Evolutionary conservation across 345 rosid species (phyloP), one percentile per base, ranked within the genome.

Genomic region (Syzygium aqueum): DNA sequence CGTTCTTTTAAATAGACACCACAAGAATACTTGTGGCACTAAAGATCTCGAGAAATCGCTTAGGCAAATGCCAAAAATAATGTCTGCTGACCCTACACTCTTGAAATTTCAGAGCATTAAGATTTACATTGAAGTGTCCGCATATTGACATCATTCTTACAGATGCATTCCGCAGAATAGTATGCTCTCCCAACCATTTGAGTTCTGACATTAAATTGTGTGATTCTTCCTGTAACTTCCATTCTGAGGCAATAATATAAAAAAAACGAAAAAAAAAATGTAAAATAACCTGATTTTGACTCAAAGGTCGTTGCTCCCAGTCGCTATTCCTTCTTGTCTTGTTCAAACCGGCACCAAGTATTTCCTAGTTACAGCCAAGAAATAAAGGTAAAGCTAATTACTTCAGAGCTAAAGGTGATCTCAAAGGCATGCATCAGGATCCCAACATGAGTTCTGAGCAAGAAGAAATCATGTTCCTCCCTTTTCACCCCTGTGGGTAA

Each of bases 241-340:
- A 7, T 16, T 30, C 78, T 30, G 23, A 67, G 78, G 80, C 43
- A 67, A 33, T 33, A 67, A 67, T 65, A 65, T 65, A 40, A 17
- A 15, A 30, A 33, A 4, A 30, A 67, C 30, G 7, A 1, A 61
- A 37, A 33, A 27, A 67, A 43, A 88, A 1, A 77, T 49, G 2
- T 6, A 46, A 87, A 82, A 86, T 15, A 33, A 87, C 99, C 98
- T 96, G 97, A 89, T 95, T 92, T 91, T 56, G 92, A 54, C 90
- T 93, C 92, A 97, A 92, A 82, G 99, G 99, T 25, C 98, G 91
- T 86, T 92, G 92, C 90, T 96, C 98, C 99, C 99, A 97, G 89
- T 97, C 88, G 89, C 98, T 94, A 87, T 95, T 95, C 86, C 95
- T 93, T 88, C 98, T 95, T 51, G 97, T 95, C 92, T 97, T 97